phyloP scores from a whole-genome alignment of 352 stramenopile species.

The Globisporangium rhizosaccharum region DNA sequence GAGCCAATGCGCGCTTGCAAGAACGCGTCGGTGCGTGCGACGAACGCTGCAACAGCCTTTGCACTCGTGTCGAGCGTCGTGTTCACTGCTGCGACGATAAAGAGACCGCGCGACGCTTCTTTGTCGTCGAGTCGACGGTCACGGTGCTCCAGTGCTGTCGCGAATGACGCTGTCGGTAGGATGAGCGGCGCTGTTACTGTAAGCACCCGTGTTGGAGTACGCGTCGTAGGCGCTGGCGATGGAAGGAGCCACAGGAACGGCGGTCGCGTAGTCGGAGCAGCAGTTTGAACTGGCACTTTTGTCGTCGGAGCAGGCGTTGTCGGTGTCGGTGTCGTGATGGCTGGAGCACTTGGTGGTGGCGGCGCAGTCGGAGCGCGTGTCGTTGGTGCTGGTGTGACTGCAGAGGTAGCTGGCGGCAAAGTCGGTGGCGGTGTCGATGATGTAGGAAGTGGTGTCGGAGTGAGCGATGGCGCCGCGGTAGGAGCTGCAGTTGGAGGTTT shows the following conservation, averaged over 20 bases:
- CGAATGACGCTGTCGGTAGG: neutral
- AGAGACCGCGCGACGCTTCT: neutral
- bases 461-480: neutral
- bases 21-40: conserved; percentile 13
- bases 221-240: neutral
- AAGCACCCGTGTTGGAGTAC: neutral
- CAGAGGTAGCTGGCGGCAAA: neutral
- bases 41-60: conserved; percentile 9
- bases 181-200: neutral
- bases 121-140: neutral
- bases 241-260: conserved; percentile 6
- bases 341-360: neutral
- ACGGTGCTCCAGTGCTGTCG: neutral
- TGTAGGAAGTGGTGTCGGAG: neutral
- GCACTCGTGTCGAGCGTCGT: conserved; percentile 2
- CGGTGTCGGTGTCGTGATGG: neutral
- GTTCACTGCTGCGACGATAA: conserved; percentile 11
- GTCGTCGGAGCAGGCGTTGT: neutral
- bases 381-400: neutral
- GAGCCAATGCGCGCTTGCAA: neutral
- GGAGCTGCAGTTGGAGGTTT: neutral
- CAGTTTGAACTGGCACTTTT: neutral
- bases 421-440: neutral
- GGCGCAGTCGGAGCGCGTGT: neutral
- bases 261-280: conserved; percentile 1